Evolutionary conservation across 352 stramenopile genomes (phyloP), one percentile per base, ranked within the genome.

Genomic region (Phytophthora pistaciae): DNA sequence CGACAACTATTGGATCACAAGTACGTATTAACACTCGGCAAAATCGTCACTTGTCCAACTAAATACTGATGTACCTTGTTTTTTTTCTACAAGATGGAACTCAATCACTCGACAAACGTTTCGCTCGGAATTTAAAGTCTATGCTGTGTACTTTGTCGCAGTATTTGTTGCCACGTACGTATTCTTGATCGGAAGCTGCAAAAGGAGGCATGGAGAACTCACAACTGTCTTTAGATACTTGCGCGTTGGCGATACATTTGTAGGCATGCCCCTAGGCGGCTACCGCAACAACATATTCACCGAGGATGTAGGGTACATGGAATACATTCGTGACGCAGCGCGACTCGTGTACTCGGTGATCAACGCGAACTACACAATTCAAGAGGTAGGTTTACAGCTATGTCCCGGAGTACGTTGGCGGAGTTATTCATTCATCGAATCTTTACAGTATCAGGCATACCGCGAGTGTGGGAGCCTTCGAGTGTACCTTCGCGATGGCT

Each of bases 1-100:
- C 78, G 69, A 16, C 83, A 95, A 56, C 68, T 95, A 14, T 79
- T 93, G 65, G 83, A 95, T 27, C 84, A 93, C 71, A 95, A 95
- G 88, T 93, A 73, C 36, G 68, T 64, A 16, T 27, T 10, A 53
- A 16, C 29, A 48, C 13, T 10, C 38, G 7, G 14, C 3, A 20
- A 44, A 10, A 5, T 18, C 36, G 49, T 38, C 31, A 23, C n/a
- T 56, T 48, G 25, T 38, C 2, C 38, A 25, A 7, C 4, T 62
- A 18, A 27, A 13, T 49, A 38, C 31, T 4, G 36, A 55, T 23
- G 9, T 20, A 16, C 21, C 33, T 60, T 3, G 58, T 25, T 18
- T 46, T 18, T 46, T 18, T 46, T 55, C 20, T 44, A 46, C 18
- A 18, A 95, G 87, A 60, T 95, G 88, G 88, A 83, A 95, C 54